Evolutionary conservation across 805 yeast species (phyloP).

Genomic region (Metschnikowia cubensis): DNA sequence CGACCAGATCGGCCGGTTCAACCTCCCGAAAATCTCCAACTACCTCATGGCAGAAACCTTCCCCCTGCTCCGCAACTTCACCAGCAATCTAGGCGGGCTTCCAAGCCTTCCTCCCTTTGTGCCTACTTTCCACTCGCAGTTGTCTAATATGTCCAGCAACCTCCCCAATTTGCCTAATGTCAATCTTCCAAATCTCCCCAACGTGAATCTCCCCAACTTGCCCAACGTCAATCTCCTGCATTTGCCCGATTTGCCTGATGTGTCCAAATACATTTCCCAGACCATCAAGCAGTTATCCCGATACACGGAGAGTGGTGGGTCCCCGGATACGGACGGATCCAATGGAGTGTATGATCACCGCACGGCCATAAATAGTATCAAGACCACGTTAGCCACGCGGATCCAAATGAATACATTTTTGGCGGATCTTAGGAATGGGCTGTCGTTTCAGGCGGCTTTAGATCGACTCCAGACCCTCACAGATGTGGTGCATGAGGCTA

Average conservation of each 20-base stretch:
- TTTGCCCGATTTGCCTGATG: conserved; percentile 25
- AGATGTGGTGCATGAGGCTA: conserved; percentile 43
- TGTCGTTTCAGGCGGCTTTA: conserved; percentile 48
- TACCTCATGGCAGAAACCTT: conserved; percentile 13
- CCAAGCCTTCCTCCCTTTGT: conserved; percentile 20
- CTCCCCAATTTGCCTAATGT: conserved; percentile 20
- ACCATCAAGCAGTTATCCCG: conserved; percentile 16
- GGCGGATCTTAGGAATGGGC: conserved; percentile 42
- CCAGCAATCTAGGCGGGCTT: conserved; percentile 21
- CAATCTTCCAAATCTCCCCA: conserved; percentile 16
- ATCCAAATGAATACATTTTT: conserved; percentile 41
- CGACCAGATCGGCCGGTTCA: conserved; percentile 49
- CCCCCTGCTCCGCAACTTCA: conserved; percentile 24
- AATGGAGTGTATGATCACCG: conserved; percentile 9
- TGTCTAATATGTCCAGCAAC: conserved; percentile 23
- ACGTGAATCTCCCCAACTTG: too few relatives aligned
- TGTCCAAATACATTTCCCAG: conserved; percentile 27
- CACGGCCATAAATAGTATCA: conserved; percentile 24
- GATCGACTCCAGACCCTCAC: conserved; percentile 48
- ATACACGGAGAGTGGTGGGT: not conserved
- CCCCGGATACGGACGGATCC: conserved; percentile 3
- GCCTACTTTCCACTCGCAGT: conserved; percentile 10
- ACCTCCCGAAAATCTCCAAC: conserved; percentile 19
- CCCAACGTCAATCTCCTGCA: not conserved
- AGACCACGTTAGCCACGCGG: conserved; percentile 38